Base-by-base conservation (phyloP, 2,329 filamentous ascomycete genomes). In the Calonectria honghensis region DNA sequence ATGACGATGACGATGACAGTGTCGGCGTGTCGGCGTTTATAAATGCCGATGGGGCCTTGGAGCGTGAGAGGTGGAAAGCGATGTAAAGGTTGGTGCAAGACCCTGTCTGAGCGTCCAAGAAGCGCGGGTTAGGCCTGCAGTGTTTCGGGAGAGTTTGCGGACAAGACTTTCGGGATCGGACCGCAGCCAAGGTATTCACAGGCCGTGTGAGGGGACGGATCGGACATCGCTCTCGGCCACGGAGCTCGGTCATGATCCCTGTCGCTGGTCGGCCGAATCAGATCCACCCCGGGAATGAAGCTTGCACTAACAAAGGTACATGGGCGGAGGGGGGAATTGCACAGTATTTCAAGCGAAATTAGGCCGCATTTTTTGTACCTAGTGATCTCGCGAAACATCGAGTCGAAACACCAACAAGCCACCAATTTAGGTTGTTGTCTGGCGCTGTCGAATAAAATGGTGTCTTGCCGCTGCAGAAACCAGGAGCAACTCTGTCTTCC, bases 161-260 rank as follows among this genome's bases (percentile, higher is more conserved):
- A 61, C 13, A 4, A 61, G n/a, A 16, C 5, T 66, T 35, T 73
- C 66, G 72, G 61, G 18, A 50, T 31, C 48, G 59, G 59, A 48
- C 57, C 6, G n/a, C 31, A 63, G 61, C 24, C 59, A 63, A 66
- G 24, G 41, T 37, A 10, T 35, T 59, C 39, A 68, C 39, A 31
- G 37, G 11, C 16, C 37, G 32, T 20, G 31, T 67, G 32, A 59
- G 57, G 57, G 14, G 57, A 73, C 64, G 45, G 50, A 74, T 78
- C 79, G 72, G 75, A 14, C 29, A 64, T 78, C 72, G 71, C 71
- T 73, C 50, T 81, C 79, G 79, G 79, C 73, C 81, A 83, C 81
- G 81, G 82, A 78, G 77, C 73, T 82, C 79, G 81, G 81, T 29
- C 81, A 41, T 77, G 66, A 77, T 74, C 78, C 76, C 45, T 75